phyloP scores from a whole-genome alignment of 2,329 filamentous ascomycete species.

The Diaporthe vexans region DNA sequence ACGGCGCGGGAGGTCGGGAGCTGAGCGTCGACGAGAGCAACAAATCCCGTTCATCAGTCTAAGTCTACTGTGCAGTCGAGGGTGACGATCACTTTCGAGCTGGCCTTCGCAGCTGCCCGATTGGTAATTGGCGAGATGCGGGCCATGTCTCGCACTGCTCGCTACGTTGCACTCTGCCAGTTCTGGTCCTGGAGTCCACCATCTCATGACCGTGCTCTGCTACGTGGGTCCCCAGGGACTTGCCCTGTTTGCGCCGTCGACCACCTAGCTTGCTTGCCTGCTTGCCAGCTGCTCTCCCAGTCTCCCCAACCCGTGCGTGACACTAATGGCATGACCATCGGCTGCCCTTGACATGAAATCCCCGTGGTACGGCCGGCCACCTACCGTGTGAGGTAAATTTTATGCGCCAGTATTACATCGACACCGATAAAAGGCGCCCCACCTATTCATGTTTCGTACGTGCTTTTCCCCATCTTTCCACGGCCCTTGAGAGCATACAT shows the following conservation, averaged over 20 bases:
- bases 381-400: conserved; percentile 21
- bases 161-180: conserved; percentile 17
- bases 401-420: conserved; percentile 30
- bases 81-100: not conserved
- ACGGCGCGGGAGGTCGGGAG: not conserved
- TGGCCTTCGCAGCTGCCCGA: not conserved
- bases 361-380: conserved; percentile 14
- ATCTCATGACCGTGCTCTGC: conserved; percentile 26
- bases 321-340: conserved; percentile 30
- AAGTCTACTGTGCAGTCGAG: not conserved
- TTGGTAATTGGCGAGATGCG: not conserved
- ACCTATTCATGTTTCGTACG: not conserved
- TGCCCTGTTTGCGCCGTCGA: conserved; percentile 18
- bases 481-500: not conserved
- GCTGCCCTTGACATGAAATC: conserved; percentile 8
- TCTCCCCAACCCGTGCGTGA: not conserved
- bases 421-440: conserved; percentile 7
- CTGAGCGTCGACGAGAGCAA: not conserved
- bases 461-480: no score
- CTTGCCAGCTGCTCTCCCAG: no score
- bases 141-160: not conserved
- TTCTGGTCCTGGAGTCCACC: not conserved
- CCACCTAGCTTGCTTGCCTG: no score
- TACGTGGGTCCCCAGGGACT: conserved; percentile 26
- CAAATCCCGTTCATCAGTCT: not conserved